These are phyloP conservation scores for Alternaria sp. DNA, from an alignment of 2,329 filamentous ascomycete genomes.

Conservation along the genomic window DNA sequence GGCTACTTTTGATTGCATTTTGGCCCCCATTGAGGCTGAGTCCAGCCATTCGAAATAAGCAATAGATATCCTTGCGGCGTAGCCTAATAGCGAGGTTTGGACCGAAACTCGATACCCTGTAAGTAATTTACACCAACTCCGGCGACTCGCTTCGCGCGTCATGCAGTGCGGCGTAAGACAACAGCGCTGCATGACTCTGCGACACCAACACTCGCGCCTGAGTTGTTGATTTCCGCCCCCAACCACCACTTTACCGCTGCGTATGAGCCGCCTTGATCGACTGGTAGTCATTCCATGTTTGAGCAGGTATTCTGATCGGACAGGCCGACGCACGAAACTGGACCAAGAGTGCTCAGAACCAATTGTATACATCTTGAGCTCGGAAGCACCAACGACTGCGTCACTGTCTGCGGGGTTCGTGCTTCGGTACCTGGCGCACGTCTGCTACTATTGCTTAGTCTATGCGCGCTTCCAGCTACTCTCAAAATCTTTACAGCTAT, in stretches of 20 bases:
- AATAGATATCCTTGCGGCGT: background rate
- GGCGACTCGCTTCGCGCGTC: background rate
- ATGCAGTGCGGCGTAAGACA: constrained; percentile 3
- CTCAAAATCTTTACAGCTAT: background rate
- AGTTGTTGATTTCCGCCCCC: constrained; percentile 1
- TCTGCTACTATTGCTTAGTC: constrained; percentile 1
- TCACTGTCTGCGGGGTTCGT: background rate
- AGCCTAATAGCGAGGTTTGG: constrained; percentile 18
- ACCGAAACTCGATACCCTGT: background rate
- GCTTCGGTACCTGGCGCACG: background rate
- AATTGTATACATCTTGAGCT: constrained; percentile 3
- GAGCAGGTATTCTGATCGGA: background rate
- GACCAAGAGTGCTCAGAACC: background rate
- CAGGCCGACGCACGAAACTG: background rate
- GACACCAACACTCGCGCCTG: background rate
- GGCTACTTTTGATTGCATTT: background rate
- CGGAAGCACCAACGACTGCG: background rate
- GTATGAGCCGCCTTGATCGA: constrained; percentile 6
- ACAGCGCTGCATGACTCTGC: background rate
- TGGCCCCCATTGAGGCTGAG: constrained; percentile 15
- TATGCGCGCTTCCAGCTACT: background rate
- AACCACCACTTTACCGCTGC: background rate
- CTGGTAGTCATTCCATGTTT: background rate
- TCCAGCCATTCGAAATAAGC: constrained; percentile 3
- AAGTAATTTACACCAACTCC: constrained; percentile 7